Evolutionary conservation across 331 rosid species (phyloP), one percentile per base, ranked within the genome.

Genomic region (Spiraea crenata): DNA sequence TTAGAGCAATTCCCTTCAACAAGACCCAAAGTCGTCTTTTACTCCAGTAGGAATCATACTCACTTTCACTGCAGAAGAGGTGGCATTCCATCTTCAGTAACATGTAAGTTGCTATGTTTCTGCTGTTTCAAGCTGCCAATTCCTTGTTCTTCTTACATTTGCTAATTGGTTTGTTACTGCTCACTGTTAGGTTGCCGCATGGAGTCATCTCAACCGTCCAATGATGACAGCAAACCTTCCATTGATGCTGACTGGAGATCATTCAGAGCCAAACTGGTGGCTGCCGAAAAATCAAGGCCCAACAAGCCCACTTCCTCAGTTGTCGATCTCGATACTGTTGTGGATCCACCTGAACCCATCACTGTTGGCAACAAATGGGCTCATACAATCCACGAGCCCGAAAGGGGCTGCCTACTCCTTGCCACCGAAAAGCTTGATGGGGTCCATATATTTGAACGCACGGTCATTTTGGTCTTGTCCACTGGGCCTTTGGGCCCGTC

Each of bases 351-450:
- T 0, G 82, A 75, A 64, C 57, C 87, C 42, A 41, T 80, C 61
- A 48, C 60, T 8, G 45, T 85, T 0, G 82, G 84, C 5, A 82
- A 83, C 38, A 85, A 76, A 50, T 85, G 87, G 82, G 90, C 84
- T 11, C 85, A 85, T 64, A 31, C 47, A 0, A 78, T 85, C 34
- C 87, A 80, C 7, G 81, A 78, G 73, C 85, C 90, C 3, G 87
- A 85, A 71, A 85, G 48, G 62, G 90, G 90, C 2, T 86, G 90
- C 72, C 73, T 83, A n/a, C 79, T 86, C n/a, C 71, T 86, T 1
- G 88, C 90, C 4, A 86, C 88, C 0, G 90, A 88, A 37, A 88
- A 85, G 87, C 95, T 90, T 0, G 92, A 88, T n/a, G 95, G 98
- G 65, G 95, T 92, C 51, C 98, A 92, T 71, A 88, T 92, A 7